Percentiles rank a stretch among this genome's conserved stretches.
Conservation (phyloP, 75 land plant genomes). For the Pseudotsuga menziesii region DNA sequence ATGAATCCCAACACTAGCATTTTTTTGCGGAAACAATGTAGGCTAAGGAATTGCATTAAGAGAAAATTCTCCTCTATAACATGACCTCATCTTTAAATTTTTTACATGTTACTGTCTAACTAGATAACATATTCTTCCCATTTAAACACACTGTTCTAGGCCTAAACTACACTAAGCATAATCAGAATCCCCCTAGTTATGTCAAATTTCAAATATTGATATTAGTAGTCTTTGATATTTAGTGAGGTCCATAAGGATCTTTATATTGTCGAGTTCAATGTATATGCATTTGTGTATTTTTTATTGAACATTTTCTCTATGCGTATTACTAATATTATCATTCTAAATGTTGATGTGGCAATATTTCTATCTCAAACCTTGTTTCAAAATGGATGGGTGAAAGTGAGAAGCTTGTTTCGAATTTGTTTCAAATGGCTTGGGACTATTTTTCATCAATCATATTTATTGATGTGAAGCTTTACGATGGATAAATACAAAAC, state of each 20-base stretch:
- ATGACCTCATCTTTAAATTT: background rate
- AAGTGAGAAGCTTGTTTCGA: slow-evolving; percentile 98
- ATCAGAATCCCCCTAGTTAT: background rate
- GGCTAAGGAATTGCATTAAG: too few species aligned
- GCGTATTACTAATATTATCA: background rate
- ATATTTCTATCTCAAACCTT: slow-evolving; percentile 94
- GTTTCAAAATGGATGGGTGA: slow-evolving; percentile 99
- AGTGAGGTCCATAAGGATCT: background rate
- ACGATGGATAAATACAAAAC: slow-evolving; percentile 94
- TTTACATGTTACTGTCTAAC: background rate
- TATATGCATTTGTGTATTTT: background rate
- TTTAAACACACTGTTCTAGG: background rate
- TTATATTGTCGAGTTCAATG: background rate
- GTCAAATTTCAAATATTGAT: background rate
- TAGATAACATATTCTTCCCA: background rate
- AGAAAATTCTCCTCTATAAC: too few species aligned
- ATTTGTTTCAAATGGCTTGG: slow-evolving; percentile 97
- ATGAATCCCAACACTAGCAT: too few species aligned
- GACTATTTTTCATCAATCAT: slow-evolving; percentile 97
- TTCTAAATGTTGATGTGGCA: slow-evolving; percentile 20
- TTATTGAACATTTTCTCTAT: background rate
- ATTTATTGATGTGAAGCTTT: slow-evolving; percentile 98
- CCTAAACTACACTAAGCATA: background rate
- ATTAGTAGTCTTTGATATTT: background rate
- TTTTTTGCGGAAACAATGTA: too few species aligned